Percentiles rank a stretch among this genome's conserved stretches.
phyloP scores from a whole-genome alignment of 306 rosid genomes.

The Lupinus albus region DNA sequence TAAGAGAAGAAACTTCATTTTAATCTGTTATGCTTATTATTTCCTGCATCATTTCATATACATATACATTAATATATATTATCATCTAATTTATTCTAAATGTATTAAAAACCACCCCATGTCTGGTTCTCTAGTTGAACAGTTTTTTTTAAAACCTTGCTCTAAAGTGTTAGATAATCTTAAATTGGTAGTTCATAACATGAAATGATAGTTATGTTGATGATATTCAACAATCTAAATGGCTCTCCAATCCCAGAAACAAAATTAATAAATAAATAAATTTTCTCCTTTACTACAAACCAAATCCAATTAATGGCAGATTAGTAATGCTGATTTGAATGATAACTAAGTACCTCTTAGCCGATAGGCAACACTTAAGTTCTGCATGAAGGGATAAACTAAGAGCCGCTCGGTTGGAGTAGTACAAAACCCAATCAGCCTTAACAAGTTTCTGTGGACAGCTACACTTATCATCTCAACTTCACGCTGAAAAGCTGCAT shows the following conservation, averaged over 20 bases:
- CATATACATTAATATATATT: neutral
- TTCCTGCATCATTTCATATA: neutral
- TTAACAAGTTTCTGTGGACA: constrained; percentile 84
- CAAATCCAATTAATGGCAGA: constrained; percentile 22
- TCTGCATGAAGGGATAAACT: constrained; percentile 98
- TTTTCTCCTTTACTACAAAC: constrained; percentile 14
- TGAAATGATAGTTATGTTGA: neutral
- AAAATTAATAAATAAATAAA: constrained; percentile 3
- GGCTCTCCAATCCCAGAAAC: constrained; percentile 2
- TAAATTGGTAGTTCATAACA: neutral
- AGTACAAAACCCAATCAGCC: constrained; percentile 90
- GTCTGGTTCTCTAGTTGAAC: constrained; percentile 5
- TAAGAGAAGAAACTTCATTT: neutral
- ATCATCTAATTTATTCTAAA: constrained; percentile 9
- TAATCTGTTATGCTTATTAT: constrained; percentile 11
- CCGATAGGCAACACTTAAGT: constrained; percentile 90
- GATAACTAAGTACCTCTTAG: constrained; percentile 68
- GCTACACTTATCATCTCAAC: constrained; percentile 99
- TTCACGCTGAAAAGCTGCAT: constrained; percentile 95
- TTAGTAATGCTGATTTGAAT: constrained; percentile 21
- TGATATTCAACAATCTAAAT: constrained; percentile 32
- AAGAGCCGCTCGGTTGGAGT: constrained; percentile 92
- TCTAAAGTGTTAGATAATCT: constrained; percentile 9
- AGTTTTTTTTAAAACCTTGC: constrained; percentile 9
- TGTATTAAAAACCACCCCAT: neutral